phyloP scores from a whole-genome alignment of 345 rosid species.

The Raphanus raphanistrum region DNA sequence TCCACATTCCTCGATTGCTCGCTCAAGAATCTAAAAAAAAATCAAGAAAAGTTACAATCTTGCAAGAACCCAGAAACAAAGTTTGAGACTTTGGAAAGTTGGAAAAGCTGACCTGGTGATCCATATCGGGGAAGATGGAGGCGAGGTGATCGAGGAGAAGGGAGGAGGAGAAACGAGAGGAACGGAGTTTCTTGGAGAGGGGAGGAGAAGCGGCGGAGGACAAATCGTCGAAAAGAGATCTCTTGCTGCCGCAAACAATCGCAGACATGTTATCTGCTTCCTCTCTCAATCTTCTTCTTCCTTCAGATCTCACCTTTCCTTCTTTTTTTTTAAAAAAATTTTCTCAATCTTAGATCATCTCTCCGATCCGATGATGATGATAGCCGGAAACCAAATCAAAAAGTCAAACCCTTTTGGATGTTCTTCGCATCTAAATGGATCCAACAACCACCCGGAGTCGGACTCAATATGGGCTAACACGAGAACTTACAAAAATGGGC shows the following conservation, averaged over 20 bases:
- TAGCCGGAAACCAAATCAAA: neutral
- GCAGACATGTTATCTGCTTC: slow-evolving; percentile 85
- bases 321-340: neutral
- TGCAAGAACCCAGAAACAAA: neutral
- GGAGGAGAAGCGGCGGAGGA: slow-evolving; percentile 47
- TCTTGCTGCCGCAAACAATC: slow-evolving; percentile 78
- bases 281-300: slow-evolving; percentile 12
- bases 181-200: slow-evolving; percentile 65
- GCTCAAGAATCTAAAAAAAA: slow-evolving; percentile 61
- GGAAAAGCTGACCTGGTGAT: slow-evolving; percentile 49
- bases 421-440: neutral
- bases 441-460: neutral
- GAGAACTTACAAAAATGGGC: neutral
- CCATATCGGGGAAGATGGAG: slow-evolving; percentile 75
- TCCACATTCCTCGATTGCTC: slow-evolving; percentile 78
- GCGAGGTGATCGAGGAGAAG: slow-evolving; percentile 55
- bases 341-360: neutral
- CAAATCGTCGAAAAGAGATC: slow-evolving; percentile 83
- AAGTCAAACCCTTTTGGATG: neutral
- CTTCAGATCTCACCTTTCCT: slow-evolving; percentile 31
- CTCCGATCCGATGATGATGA: neutral
- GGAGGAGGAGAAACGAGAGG: slow-evolving; percentile 47
- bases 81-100: neutral
- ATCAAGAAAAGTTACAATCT: neutral
- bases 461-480: neutral